Evolutionary conservation across 306 rosid species (phyloP), one percentile per base, ranked within the genome.

Genomic region (barrel medic (Medicago truncatula)): DNA sequence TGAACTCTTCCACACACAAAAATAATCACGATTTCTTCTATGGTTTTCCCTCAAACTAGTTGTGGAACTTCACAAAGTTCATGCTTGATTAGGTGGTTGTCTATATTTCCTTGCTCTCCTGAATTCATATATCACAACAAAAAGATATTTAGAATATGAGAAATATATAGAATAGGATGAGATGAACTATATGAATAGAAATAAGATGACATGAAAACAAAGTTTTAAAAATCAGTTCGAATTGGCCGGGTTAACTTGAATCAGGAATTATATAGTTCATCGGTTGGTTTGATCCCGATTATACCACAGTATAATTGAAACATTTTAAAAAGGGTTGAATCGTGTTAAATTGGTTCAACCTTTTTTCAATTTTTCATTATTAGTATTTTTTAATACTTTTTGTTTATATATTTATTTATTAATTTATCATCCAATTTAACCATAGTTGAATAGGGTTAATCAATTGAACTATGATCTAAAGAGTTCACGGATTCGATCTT

Each of bases 91-190:
- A 13, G 99, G 97, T 23, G 96, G 95, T 53, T 82, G 89, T 86
- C 86, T 82, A 58, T 80, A 70, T 75, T 90, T 90, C 87, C 77
- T 90, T 81, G 76, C 88, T 89, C 76, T 90, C 96, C 99, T 96
- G 93, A 71, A 83, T 43, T 81, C 47, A 80, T 76, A 75, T 15
- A 85, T 52, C 17, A 40, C 8, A 69, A 72, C 7, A 54, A 23
- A 67, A 8, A 78, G 11, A 64, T 57, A 25, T 76, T 36, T 12
- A 72, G 70, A 70, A 65, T 20, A 47, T 4, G n/a, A 78, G 31
- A 39, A 52, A 76, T 15, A 76, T 2, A 70, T 25, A 81, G 15
- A 77, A 7, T 71, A 36, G 15, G 21, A 25, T 38, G 79, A 38
- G 25, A 6, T 1, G 28, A 9, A 64, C 4, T 28, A 60, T 21